Base-by-base conservation (phyloP, 331 rosid species). In the Cydonia oblonga region DNA sequence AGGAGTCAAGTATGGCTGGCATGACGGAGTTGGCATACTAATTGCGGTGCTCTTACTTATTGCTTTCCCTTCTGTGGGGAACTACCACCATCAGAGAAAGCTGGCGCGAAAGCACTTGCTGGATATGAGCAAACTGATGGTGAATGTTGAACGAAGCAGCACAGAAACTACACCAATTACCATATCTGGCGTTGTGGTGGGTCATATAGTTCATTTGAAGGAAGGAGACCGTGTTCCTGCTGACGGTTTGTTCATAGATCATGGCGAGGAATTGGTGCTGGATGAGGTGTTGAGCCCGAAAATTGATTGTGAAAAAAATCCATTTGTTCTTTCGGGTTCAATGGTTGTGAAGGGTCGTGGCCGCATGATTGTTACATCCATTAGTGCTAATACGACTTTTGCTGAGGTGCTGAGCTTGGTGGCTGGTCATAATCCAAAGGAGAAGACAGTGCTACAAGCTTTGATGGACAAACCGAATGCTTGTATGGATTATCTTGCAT, bases 1-100 rank as follows among this genome's bases (percentile, higher is more conserved):
- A 76, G 96, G 96, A 30, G 61, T 71, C 13, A 75, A 68, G 78
- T 16, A 78, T 74, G 88, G 96, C 15, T 90, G 95, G 96, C 88
- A 77, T 5, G 96, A 86, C 24, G 85, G 84, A 28, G 76, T 75
- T 64, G 89, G 83, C 13, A 76, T 86, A 26, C 63, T 89, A 14
- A 3, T 79, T n/a, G 61, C 87, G 2, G 44, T 80, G 24, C 4
- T 81, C 29, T 2, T 87, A 42, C 58, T 85, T 14, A 35, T 92
- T 49, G 42, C 75, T 53, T 54, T 75, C 76, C 30, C 87, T 72
- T 68, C 88, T 0, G 40, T 78, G 16, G n/a, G 68, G 32, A 75
- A 65, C 77, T 80, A 76, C 74, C 30, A 2, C 68, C 78, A 40
- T 1, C 75, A 81, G 68, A 80, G 80, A 28, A 68, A 75, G 60